phyloP scores from a whole-genome alignment of 192 early-diverging fungal genomes.

The Gryganskiella cystojenkinii region DNA sequence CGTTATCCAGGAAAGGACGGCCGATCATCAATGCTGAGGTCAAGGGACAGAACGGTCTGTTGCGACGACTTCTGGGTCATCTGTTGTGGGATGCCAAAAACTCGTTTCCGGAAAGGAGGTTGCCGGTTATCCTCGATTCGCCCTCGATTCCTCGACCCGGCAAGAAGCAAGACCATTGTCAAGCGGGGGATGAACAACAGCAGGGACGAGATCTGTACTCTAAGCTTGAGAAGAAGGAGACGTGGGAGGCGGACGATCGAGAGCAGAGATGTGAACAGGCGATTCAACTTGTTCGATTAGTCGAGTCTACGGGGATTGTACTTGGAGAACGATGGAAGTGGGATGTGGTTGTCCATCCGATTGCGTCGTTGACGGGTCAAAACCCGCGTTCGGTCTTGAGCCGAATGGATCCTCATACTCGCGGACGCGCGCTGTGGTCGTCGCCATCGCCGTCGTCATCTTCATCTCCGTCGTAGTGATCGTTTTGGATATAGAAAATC shows the following conservation, averaged over 20 bases:
- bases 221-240: constrained; percentile 1
- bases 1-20: neutral
- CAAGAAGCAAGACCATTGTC: neutral
- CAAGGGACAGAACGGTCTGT: constrained; percentile 38
- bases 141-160: neutral
- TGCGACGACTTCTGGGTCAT: constrained; percentile 39
- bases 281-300: constrained; percentile 30
- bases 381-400: constrained; percentile 1
- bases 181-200: neutral
- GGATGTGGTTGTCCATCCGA: constrained; percentile 19
- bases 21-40: constrained; percentile 10
- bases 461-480: neutral
- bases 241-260: too few species aligned
- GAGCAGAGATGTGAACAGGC: constrained; percentile 21
- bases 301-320: constrained; percentile 26
- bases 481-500: neutral
- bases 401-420: neutral
- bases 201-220: neutral
- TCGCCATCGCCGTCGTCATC: too few species aligned
- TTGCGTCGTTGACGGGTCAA: constrained; percentile 18
- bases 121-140: too few species aligned
- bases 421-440: neutral
- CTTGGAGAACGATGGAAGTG: constrained; percentile 33
- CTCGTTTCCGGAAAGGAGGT: neutral
- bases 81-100: constrained; percentile 3